Conservation (phyloP, 371 early-diverging fungal genomes). For the Mortierella sp. region DNA sequence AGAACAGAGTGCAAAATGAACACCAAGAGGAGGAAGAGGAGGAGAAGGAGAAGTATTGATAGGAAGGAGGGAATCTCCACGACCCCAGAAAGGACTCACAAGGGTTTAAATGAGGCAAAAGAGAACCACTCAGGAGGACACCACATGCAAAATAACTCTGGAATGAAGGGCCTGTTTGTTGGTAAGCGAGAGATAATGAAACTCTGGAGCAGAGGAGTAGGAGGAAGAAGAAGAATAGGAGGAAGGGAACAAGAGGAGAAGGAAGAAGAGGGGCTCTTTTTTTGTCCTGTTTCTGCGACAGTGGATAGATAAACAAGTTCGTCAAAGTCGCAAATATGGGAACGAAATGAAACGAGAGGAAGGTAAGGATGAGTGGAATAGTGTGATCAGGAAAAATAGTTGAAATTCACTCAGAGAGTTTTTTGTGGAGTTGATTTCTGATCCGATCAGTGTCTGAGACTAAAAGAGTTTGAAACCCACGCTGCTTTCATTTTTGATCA, state of each 20-base stretch:
- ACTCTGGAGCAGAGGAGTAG: background rate
- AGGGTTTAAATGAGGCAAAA: conserved; percentile 4
- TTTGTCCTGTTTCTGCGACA: background rate
- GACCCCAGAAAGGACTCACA: conserved; percentile 9
- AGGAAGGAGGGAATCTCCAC: conserved; percentile 13
- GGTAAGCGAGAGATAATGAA: background rate
- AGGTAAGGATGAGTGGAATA: background rate
- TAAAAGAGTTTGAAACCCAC: background rate
- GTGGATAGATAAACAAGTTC: background rate
- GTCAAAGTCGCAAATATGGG: background rate
- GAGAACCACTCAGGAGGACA: background rate
- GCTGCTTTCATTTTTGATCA: background rate
- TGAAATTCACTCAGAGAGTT: background rate
- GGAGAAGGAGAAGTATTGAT: background rate
- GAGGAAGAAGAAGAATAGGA: background rate
- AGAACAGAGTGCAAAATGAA: background rate
- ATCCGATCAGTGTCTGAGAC: background rate
- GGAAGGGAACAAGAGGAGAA: background rate
- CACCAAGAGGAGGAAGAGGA: conserved; percentile 16
- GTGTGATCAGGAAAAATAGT: background rate
- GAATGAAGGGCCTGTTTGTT: conserved; percentile 1
- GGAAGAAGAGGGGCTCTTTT: background rate
- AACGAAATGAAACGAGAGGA: background rate
- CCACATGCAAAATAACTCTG: background rate
- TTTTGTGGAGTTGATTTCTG: background rate